Percentiles rank a stretch among this genome's conserved stretches.
Evolutionary conservation across 1,284 basidiomycete genomes (phyloP).

Genomic region (Marasmius fiardii): DNA sequence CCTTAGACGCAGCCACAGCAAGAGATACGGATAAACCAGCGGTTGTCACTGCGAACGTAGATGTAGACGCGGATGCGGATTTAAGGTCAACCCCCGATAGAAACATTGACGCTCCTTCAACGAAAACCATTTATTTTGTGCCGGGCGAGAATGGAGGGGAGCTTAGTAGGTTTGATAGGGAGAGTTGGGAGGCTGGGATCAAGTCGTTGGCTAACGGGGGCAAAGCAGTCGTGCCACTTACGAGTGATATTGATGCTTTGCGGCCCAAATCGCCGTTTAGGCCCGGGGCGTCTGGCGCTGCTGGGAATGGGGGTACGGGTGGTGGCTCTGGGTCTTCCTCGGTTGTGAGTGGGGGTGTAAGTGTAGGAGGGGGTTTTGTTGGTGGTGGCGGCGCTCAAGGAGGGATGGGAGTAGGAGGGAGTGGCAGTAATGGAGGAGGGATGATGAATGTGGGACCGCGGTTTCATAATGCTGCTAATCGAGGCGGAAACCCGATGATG

Average conservation of each 20-base stretch:
- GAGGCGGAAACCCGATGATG: slow-evolving; percentile 14
- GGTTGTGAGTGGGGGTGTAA: too few relatives aligned
- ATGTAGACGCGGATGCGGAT: too few relatives aligned
- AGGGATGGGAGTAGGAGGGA: slow-evolving; percentile 10
- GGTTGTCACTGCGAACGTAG: too few relatives aligned
- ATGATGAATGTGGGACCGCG: slow-evolving; percentile 14
- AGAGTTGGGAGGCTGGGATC: slow-evolving; percentile 56
- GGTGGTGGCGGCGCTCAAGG: too few relatives aligned
- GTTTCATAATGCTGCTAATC: slow-evolving; percentile 16
- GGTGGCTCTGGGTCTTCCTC: slow-evolving; percentile 13
- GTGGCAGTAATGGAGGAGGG: too few relatives aligned
- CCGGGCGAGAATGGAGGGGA: slow-evolving; percentile 39
- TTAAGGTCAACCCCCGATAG: too few relatives aligned
- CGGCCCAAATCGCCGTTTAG: slow-evolving; percentile 82
- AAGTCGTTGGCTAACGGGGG: slow-evolving; percentile 50
- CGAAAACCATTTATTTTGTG: slow-evolving; percentile 31
- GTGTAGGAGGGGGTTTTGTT: too few relatives aligned
- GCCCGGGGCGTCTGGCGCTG: slow-evolving; percentile 21
- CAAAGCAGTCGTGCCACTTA: slow-evolving; percentile 66
- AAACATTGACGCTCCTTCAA: slow-evolving; percentile 22
- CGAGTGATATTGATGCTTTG: slow-evolving; percentile 79
- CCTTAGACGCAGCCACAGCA: too few relatives aligned
- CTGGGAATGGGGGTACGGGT: slow-evolving; percentile 16
- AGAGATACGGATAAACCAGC: too few relatives aligned
- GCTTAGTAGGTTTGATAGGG: slow-evolving; percentile 49